These are phyloP conservation scores for Pythium insidiosum DNA, from an alignment of 352 stramenopile genomes.

Conservation along the genomic window DNA sequence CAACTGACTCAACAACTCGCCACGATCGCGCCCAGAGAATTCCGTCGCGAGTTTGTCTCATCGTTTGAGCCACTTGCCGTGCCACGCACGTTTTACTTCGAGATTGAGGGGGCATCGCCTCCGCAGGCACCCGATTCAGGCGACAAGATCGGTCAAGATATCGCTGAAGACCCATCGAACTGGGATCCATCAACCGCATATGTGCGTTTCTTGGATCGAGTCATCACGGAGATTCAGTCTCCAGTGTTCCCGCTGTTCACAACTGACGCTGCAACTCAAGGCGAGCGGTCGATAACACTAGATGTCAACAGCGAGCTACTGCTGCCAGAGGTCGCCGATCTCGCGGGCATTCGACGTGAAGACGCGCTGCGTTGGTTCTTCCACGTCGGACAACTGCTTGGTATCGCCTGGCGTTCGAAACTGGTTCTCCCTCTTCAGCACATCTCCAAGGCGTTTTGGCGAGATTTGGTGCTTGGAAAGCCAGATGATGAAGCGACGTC, in stretches of 20 bases:
- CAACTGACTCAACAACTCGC: conserved; percentile 13
- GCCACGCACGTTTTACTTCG: conserved; percentile 25
- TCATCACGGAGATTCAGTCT: conserved; percentile 51
- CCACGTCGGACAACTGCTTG: conserved; percentile 43
- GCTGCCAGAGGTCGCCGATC: conserved; percentile 3
- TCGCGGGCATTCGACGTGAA: background rate
- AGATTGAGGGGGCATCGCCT: too few relatives aligned
- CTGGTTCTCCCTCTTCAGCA: conserved; percentile 44
- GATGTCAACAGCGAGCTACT: conserved; percentile 48
- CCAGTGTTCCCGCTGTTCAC: conserved; percentile 45
- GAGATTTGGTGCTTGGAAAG: background rate
- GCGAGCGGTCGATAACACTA: too few relatives aligned
- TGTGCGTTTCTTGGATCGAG: conserved; percentile 35
- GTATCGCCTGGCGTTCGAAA: conserved; percentile 48
- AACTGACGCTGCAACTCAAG: conserved; percentile 11
- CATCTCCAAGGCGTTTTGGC: conserved; percentile 35
- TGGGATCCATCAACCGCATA: conserved; percentile 14
- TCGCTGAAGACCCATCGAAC: background rate
- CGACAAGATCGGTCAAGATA: background rate
- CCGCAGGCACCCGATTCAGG: background rate
- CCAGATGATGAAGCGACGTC: background rate
- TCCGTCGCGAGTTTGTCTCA: background rate
- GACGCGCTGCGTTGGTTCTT: conserved; percentile 47
- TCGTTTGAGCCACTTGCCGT: conserved; percentile 28
- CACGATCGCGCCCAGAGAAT: background rate